Conservation (phyloP, 352 stramenopile genomes). For the Globisporangium camurandrum region DNA sequence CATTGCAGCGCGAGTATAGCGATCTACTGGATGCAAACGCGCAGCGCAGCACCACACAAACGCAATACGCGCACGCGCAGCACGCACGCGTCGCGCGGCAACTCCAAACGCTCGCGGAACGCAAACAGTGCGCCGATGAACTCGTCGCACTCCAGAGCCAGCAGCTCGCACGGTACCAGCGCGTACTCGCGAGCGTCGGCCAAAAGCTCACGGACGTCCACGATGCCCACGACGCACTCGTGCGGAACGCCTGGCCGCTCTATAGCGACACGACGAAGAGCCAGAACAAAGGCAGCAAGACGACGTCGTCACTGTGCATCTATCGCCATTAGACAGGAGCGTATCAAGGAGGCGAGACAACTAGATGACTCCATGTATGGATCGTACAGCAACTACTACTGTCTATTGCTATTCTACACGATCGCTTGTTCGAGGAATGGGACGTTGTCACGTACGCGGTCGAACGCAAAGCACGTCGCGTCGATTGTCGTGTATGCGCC, state of each 20-base stretch:
- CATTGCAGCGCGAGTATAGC: conserved; percentile 55
- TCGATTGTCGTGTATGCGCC: conserved; percentile 71
- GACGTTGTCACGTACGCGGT: conserved; percentile 61
- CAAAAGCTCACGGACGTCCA: conserved; percentile 45
- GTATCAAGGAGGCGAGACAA: neutral
- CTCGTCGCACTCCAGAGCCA: conserved; percentile 36
- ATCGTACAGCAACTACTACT: neutral
- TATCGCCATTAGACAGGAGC: conserved; percentile 40
- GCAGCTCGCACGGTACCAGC: conserved; percentile 53
- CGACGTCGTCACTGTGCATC: conserved; percentile 45
- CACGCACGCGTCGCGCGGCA: conserved; percentile 24
- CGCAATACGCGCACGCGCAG: conserved; percentile 27
- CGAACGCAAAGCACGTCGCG: conserved; percentile 56
- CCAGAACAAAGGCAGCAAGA: too few relatives aligned
- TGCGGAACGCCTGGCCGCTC: conserved; percentile 23
- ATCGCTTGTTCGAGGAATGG: conserved; percentile 72
- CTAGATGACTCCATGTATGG: too few relatives aligned
- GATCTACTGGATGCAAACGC: conserved; percentile 55
- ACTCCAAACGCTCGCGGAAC: conserved; percentile 28
- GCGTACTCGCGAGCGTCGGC: conserved; percentile 59
- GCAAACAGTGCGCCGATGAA: conserved; percentile 43
- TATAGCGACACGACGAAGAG: neutral
- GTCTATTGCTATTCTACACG: conserved; percentile 28
- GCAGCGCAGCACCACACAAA: conserved; percentile 25
- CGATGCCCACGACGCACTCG: conserved; percentile 19